Percentiles rank a stretch among this genome's conserved stretches.
These are phyloP conservation scores for Aspergillus phoenicis DNA, from an alignment of 2,329 filamentous ascomycete genomes.

Conservation along the genomic window DNA sequence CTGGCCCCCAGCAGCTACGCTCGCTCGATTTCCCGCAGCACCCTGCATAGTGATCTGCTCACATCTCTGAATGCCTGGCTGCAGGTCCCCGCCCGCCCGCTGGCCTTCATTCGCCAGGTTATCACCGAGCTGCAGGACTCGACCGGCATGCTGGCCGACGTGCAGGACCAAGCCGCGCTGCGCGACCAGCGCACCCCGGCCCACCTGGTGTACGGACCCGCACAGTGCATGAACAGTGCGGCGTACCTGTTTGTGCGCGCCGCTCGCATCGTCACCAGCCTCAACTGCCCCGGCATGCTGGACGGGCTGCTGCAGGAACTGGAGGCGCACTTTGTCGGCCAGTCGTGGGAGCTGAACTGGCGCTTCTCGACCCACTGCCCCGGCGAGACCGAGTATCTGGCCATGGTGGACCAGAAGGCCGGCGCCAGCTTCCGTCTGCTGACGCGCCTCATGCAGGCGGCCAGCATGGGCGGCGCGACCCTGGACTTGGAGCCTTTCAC, in stretches of 20 bases:
- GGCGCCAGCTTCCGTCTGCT: constrained; percentile 28
- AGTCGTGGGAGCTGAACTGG: constrained; percentile 27
- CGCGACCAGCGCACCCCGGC: constrained; percentile 40
- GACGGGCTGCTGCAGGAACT: constrained; percentile 28
- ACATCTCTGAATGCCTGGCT: constrained; percentile 36
- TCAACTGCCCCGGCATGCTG: constrained; percentile 21
- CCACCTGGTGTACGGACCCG: constrained; percentile 41
- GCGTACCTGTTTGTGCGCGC: constrained; percentile 34
- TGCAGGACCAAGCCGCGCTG: constrained; percentile 41
- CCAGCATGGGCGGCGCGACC: constrained; percentile 11
- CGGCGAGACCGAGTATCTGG: constrained; percentile 26
- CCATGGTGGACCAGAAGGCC: constrained; percentile 31
- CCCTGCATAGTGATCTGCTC: constrained; percentile 26
- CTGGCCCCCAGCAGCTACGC: constrained; percentile 28
- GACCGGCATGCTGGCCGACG: constrained; percentile 42
- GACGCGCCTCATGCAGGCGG: constrained; percentile 22
- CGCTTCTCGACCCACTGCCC: constrained; percentile 21
- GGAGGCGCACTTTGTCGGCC: constrained; percentile 19
- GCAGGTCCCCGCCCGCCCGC: constrained; percentile 21
- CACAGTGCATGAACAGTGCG: constrained; percentile 44
- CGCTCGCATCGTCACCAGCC: constrained; percentile 19
- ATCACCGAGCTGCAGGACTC: constrained; percentile 33
- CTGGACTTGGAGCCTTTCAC: constrained; percentile 20
- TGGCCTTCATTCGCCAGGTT: constrained; percentile 29
- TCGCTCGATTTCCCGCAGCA: constrained; percentile 30